Percentiles rank a stretch among this genome's conserved stretches.
Conservation (phyloP, 2,329 filamentous ascomycete genomes). For the Nigrospora sphaerica region DNA sequence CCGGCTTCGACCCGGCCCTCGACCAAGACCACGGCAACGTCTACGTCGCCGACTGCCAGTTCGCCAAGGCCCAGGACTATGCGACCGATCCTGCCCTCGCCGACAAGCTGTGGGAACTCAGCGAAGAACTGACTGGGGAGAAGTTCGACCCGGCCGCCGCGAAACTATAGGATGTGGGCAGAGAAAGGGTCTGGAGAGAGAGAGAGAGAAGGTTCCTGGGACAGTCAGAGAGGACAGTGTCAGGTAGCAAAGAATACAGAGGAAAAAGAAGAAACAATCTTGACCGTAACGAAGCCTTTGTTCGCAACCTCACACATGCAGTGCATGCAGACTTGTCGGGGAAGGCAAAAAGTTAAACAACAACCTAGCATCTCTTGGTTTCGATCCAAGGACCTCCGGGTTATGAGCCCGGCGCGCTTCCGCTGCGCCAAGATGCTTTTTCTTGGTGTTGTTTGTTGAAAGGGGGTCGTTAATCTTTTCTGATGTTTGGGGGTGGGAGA, state of each 20-base stretch:
- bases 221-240: background rate
- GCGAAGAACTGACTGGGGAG: slow-evolving; percentile 30
- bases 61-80: slow-evolving; percentile 18
- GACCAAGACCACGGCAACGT: slow-evolving; percentile 20
- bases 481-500: background rate
- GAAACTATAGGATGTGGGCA: background rate
- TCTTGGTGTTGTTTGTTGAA: background rate
- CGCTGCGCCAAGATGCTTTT: slow-evolving; percentile 15
- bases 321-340: no score
- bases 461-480: background rate
- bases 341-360: slow-evolving; percentile 2
- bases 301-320: no score
- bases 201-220: background rate
- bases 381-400: slow-evolving; percentile 21
- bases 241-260: background rate
- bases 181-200: no score
- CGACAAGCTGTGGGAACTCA: slow-evolving; percentile 31
- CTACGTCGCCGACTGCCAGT: slow-evolving; percentile 30
- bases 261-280: background rate
- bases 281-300: no score
- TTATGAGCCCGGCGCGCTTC: slow-evolving; percentile 24
- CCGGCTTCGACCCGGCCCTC: slow-evolving; percentile 24
- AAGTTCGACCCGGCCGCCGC: slow-evolving; percentile 18
- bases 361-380: slow-evolving; percentile 15
- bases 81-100: slow-evolving; percentile 22